A percentile compares a stretch with the other conserved stretches of the same genome.
Evolutionary conservation across 768 basidiomycete genomes (phyloP).

Genomic region (Kwoniella sp.): DNA sequence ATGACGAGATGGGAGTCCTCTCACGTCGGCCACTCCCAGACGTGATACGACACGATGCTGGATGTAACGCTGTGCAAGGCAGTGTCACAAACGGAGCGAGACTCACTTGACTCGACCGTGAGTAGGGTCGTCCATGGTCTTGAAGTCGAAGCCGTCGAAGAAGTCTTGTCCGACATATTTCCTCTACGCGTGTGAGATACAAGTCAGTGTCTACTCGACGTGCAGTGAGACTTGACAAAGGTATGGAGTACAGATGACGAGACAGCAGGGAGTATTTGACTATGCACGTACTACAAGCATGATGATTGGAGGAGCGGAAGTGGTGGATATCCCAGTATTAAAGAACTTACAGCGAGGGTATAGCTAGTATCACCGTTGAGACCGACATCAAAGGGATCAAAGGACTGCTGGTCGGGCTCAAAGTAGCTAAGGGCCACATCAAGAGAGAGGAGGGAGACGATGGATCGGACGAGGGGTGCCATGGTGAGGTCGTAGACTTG

Average conservation of each 20-base stretch:
- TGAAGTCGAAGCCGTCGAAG: conserved; percentile 23
- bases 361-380: not conserved
- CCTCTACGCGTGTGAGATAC: conserved; percentile 10
- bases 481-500: not conserved
- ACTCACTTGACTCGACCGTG: conserved; percentile 27
- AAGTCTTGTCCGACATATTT: conserved; percentile 18
- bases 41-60: not conserved
- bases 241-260: not conserved
- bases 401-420: not conserved
- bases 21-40: too few species aligned
- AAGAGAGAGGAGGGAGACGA: conserved; percentile 18
- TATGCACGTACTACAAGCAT: too few species aligned
- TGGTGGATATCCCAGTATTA: not conserved
- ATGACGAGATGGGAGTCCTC: too few species aligned
- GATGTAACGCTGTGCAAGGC: too few species aligned
- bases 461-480: conserved; percentile 12
- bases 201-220: conserved; percentile 8
- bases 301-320: not conserved
- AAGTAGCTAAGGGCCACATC: conserved; percentile 7
- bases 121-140: conserved; percentile 25
- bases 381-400: not conserved
- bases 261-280: too few species aligned
- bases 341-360: conserved; percentile 4
- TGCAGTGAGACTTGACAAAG: conserved; percentile 1
- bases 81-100: too few species aligned